Conservation (phyloP, 2,329 filamentous ascomycete species). For the Cyclaneusma minus region DNA sequence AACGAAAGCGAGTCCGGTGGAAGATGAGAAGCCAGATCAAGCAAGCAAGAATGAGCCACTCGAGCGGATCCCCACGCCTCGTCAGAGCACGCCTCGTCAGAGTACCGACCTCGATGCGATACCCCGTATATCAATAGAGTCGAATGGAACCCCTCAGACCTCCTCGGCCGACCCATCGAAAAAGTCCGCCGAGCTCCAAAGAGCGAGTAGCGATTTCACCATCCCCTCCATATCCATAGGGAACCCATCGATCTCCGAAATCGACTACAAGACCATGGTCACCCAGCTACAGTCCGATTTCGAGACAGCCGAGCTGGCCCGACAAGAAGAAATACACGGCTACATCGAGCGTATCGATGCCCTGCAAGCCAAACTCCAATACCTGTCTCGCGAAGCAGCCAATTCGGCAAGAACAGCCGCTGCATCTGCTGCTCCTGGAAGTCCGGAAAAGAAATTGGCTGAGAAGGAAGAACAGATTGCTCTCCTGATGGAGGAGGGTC, state of each 20-base stretch:
- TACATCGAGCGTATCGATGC: conserved; percentile 87
- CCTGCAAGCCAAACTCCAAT: conserved; percentile 79
- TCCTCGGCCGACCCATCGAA: too few relatives aligned
- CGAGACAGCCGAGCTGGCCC: conserved; percentile 24
- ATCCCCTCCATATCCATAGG: too few relatives aligned
- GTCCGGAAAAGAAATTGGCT: conserved; percentile 61
- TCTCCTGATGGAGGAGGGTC: conserved; percentile 79
- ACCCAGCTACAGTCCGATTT: conserved; percentile 19
- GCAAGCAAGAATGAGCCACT: too few relatives aligned
- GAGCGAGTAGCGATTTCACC: too few relatives aligned
- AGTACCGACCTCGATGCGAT: too few relatives aligned
- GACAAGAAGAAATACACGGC: conserved; percentile 68
- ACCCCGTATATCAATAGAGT: too few relatives aligned
- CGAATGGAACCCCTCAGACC: too few relatives aligned
- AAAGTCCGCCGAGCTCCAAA: too few relatives aligned
- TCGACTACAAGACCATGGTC: conserved; percentile 24
- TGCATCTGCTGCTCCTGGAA: conserved; percentile 44
- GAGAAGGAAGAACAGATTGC: conserved; percentile 88
- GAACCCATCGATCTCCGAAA: too few relatives aligned
- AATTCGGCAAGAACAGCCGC: conserved; percentile 59
- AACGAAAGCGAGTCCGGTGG: too few relatives aligned
- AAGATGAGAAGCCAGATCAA: too few relatives aligned
- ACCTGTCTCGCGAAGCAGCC: conserved; percentile 65
- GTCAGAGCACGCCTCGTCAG: background rate
- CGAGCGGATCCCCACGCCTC: too few relatives aligned